phyloP scores from a whole-genome alignment of 352 stramenopile species.

The Globisporangium uncinulatum region DNA sequence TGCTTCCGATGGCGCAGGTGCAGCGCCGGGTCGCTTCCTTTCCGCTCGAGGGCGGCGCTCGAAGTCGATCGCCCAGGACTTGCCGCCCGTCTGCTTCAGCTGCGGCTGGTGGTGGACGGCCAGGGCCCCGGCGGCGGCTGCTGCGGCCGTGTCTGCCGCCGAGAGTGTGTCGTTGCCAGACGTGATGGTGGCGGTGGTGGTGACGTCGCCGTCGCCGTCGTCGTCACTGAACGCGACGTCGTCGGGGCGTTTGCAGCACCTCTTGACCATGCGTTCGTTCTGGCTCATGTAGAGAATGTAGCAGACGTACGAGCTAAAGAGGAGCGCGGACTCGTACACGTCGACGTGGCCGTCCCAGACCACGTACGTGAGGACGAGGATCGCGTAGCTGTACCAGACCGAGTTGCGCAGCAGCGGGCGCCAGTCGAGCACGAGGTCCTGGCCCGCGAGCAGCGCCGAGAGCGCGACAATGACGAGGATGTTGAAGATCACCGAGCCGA shows the following conservation, averaged over 20 bases:
- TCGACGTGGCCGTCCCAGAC: constrained; percentile 61
- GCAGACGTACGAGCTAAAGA: constrained; percentile 60
- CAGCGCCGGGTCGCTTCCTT: constrained; percentile 15
- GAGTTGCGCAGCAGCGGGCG: constrained; percentile 76
- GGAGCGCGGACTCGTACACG: constrained; percentile 46
- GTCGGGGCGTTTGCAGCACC: constrained; percentile 47
- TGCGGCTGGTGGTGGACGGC: background rate
- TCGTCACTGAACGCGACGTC: constrained; percentile 11
- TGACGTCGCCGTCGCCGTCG: constrained; percentile 3
- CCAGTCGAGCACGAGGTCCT: constrained; percentile 66
- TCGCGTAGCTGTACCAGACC: constrained; percentile 66
- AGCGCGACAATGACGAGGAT: constrained; percentile 84
- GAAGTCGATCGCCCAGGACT: constrained; percentile 30
- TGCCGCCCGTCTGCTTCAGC: background rate
- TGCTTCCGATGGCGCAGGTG: constrained; percentile 7
- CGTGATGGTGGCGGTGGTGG: background rate
- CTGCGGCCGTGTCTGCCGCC: constrained; percentile 11
- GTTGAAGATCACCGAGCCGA: constrained; percentile 85
- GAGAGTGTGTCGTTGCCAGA: constrained; percentile 3
- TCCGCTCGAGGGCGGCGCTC: constrained; percentile 13
- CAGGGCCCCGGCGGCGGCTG: background rate
- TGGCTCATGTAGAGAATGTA: constrained; percentile 79
- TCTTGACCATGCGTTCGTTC: constrained; percentile 49
- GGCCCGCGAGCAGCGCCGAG: constrained; percentile 52
- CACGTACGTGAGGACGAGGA: constrained; percentile 45